Conservation (phyloP, 176 grass and related monocot species). For the Eleusine indica region DNA sequence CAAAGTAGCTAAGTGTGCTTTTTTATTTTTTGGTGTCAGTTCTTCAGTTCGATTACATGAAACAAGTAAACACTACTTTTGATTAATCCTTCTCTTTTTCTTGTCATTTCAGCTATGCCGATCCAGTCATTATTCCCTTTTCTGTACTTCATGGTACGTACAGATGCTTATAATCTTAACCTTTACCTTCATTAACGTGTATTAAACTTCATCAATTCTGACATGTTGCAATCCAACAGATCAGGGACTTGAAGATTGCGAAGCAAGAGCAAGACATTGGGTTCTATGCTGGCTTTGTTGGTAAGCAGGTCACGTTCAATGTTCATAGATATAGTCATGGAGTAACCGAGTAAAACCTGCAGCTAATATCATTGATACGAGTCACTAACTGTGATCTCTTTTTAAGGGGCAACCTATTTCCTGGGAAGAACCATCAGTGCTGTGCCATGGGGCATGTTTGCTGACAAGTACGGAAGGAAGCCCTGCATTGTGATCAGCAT, state of each 20-base stretch:
- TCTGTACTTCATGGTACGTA: constrained; percentile 77
- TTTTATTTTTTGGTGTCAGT: not conserved
- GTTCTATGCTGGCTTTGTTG: constrained; percentile 79
- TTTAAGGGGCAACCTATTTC: constrained; percentile 65
- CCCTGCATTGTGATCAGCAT: constrained; percentile 70
- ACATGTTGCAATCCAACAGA: constrained; percentile 47
- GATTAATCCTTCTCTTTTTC: not conserved
- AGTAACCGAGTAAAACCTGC: not conserved
- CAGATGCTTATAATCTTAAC: not conserved
- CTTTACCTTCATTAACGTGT: not conserved
- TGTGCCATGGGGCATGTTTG: constrained; percentile 74
- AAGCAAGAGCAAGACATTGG: constrained; percentile 79
- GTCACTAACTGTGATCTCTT: not conserved
- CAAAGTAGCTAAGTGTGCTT: not conserved
- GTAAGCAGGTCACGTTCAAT: constrained; percentile 42
- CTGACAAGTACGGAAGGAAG: constrained; percentile 79
- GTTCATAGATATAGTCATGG: not conserved
- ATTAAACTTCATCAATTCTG: not conserved
- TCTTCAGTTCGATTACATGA: not conserved
- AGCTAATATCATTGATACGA: not conserved
- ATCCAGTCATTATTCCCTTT: constrained; percentile 63
- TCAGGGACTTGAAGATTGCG: constrained; percentile 65
- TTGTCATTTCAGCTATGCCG: constrained; percentile 57
- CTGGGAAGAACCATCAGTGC: constrained; percentile 67
- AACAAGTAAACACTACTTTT: not conserved